Evolutionary conservation across 1,284 basidiomycete genomes (phyloP).

Genomic region (Mycena citricolor): DNA sequence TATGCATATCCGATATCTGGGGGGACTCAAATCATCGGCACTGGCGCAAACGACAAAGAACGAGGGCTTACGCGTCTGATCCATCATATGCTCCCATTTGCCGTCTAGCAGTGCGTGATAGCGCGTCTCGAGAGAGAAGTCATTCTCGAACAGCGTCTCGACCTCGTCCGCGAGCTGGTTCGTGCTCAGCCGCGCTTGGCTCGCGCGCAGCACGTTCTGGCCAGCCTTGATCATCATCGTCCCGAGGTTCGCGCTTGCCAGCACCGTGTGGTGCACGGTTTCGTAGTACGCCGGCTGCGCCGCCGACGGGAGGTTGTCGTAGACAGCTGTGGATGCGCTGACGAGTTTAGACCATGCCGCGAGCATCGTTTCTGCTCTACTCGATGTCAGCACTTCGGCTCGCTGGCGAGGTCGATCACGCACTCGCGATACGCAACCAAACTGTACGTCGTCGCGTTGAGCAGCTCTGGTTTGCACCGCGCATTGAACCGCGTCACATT

Average conservation of each 20-base stretch:
- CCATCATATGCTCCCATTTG: constrained; percentile 70
- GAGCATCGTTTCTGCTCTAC: constrained; percentile 60
- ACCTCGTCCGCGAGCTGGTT: constrained; percentile 58
- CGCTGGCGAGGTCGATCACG: constrained; percentile 33
- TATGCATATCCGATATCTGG: constrained; percentile 60
- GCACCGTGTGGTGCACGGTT: constrained; percentile 62
- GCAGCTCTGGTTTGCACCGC: constrained; percentile 65
- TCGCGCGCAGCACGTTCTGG: constrained; percentile 60
- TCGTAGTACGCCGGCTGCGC: constrained; percentile 66
- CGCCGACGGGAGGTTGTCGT: constrained; percentile 46
- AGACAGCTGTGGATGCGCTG: constrained; percentile 53
- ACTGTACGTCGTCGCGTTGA: constrained; percentile 63
- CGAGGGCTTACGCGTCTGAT: constrained; percentile 50
- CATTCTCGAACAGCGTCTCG: constrained; percentile 54
- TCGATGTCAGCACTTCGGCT: too few relatives aligned
- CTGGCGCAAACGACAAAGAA: not conserved
- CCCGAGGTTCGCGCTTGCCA: constrained; percentile 56
- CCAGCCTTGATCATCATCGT: constrained; percentile 59
- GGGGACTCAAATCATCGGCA: too few relatives aligned
- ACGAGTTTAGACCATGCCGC: constrained; percentile 49
- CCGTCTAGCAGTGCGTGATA: constrained; percentile 61
- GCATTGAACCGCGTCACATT: constrained; percentile 64
- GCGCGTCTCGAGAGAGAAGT: constrained; percentile 56
- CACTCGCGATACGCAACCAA: constrained; percentile 68
- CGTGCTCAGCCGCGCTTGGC: constrained; percentile 62